Evolutionary conservation across 2,329 filamentous ascomycete genomes (phyloP), one percentile per base, ranked within the genome.

Genomic region (Epichloe elymi): DNA sequence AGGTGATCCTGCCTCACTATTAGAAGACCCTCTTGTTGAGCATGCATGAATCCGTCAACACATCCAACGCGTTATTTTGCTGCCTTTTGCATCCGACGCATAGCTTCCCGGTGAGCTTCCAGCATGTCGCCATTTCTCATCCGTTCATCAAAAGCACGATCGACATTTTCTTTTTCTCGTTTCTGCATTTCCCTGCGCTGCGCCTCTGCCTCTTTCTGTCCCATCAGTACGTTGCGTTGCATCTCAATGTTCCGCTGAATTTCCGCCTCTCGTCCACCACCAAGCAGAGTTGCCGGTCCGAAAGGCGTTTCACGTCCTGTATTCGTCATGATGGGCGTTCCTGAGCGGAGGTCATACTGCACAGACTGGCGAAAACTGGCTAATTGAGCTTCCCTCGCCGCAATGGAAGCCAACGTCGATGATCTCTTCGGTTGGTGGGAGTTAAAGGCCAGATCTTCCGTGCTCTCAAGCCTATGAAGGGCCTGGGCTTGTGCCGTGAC

Each of bases 71-170:
- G 30, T 50, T 35, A 52, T 39, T 46, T 46, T 12, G 50, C 50
- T 8, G 26, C 37, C 17, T 54, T 67, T 60, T 95, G 89, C 82
- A 96, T 85, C 64, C 75, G 82, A 55, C 85, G 75, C 78, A 96
- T 76, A 1, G 85, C 86, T 56, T 90, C 84, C 19, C 85, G 76
- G 64, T 96, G 90, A 20, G 83, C 76, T 44, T 86, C 84, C 48
- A 86, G 72, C 71, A 95, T 78, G 56, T 85, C 80, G 0, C 83
- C 83, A 15, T 79, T 81, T 50, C 87, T 75, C 85, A 94, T 93
- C 56, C 80, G 76, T 64, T 84, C 80, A 56, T 88, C 85, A 59
- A 88, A 82, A 38, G 75, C 74, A 47, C 76, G 76, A 14, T 86
- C 80, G 5, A 74, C 72, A 50, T 77, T 71, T 55, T 80, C 74